Percentiles rank a stretch among this genome's conserved stretches.
Conservation (phyloP, 2,329 filamentous ascomycete species). For the Calonectria montana region DNA sequence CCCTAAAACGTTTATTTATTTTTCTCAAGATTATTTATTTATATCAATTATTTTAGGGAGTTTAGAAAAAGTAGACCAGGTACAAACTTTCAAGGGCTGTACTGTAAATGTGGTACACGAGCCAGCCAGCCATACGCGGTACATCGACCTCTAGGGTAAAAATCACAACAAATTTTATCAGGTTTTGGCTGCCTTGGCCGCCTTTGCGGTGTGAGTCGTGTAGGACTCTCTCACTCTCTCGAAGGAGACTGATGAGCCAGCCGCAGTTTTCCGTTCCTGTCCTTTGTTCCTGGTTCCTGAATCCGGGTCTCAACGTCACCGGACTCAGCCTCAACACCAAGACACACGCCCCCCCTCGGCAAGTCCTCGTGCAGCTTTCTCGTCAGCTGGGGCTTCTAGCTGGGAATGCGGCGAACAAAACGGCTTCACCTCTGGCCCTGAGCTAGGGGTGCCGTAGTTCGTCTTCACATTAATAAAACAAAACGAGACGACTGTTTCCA, state of each 20-base stretch:
- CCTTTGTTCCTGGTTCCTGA: slow-evolving; percentile 14
- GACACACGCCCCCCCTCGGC: not conserved
- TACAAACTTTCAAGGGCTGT: too few species aligned
- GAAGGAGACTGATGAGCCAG: not conserved
- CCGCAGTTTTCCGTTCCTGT: not conserved
- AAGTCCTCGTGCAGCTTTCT: too few species aligned
- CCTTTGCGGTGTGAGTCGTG: not conserved
- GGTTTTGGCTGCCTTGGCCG: not conserved
- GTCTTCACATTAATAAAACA: not conserved
- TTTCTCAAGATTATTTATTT: too few species aligned
- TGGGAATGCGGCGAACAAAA: slow-evolving; percentile 2
- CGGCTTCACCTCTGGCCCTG: not conserved
- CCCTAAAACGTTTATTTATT: too few species aligned
- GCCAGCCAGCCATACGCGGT: not conserved
- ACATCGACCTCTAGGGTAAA: not conserved
- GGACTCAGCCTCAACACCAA: not conserved
- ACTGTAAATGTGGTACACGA: too few species aligned
- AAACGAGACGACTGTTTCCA: not conserved
- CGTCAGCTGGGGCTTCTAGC: not conserved
- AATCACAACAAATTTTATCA: not conserved
- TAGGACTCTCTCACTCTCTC: too few species aligned
- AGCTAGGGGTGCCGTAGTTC: not conserved
- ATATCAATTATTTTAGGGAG: too few species aligned
- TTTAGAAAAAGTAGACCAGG: too few species aligned
- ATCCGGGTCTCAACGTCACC: not conserved